Percentiles rank a stretch among this genome's conserved stretches.
Conservation (phyloP, 2,329 filamentous ascomycete genomes). For the Rhexocercosporidium sp. region DNA sequence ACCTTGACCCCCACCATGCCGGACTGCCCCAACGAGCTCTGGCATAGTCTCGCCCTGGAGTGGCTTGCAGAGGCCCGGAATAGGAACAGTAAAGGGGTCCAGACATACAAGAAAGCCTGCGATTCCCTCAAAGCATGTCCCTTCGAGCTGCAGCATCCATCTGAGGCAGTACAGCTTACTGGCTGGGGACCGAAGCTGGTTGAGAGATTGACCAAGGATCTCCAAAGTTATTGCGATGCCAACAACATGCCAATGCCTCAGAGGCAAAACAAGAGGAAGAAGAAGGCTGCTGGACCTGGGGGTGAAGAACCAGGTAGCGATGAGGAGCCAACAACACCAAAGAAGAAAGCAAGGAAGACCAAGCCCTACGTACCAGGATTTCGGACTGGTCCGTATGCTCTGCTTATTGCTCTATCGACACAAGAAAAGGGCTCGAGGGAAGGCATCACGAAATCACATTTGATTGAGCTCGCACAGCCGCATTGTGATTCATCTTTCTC, state of each 20-base stretch:
- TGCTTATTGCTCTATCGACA: slow-evolving; percentile 70
- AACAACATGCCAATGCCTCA: slow-evolving; percentile 73
- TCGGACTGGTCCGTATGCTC: slow-evolving; percentile 76
- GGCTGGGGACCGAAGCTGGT: slow-evolving; percentile 77
- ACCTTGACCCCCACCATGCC: slow-evolving; percentile 20
- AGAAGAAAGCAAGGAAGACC: slow-evolving; percentile 62
- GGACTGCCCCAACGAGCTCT: slow-evolving; percentile 63
- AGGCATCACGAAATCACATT: slow-evolving; percentile 69
- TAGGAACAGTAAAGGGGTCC: slow-evolving; percentile 71
- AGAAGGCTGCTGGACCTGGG: background rate
- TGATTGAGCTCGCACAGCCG: slow-evolving; percentile 72
- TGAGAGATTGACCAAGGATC: slow-evolving; percentile 66
- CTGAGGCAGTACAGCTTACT: slow-evolving; percentile 73
- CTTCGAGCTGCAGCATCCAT: slow-evolving; percentile 66
- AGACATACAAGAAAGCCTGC: slow-evolving; percentile 77
- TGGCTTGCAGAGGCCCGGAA: slow-evolving; percentile 74
- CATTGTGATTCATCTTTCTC: slow-evolving; percentile 77
- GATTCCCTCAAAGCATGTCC: slow-evolving; percentile 79
- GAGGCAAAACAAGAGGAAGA: slow-evolving; percentile 51
- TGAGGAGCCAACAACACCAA: slow-evolving; percentile 27
- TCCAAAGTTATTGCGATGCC: slow-evolving; percentile 65
- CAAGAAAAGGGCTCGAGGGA: slow-evolving; percentile 58
- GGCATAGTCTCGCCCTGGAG: slow-evolving; percentile 77
- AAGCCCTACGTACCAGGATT: slow-evolving; percentile 75
- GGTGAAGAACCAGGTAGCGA: slow-evolving; percentile 17